Evolutionary conservation across 768 basidiomycete genomes (phyloP), one percentile per base, ranked within the genome.

Genomic region (Tricholoma flavovirens): DNA sequence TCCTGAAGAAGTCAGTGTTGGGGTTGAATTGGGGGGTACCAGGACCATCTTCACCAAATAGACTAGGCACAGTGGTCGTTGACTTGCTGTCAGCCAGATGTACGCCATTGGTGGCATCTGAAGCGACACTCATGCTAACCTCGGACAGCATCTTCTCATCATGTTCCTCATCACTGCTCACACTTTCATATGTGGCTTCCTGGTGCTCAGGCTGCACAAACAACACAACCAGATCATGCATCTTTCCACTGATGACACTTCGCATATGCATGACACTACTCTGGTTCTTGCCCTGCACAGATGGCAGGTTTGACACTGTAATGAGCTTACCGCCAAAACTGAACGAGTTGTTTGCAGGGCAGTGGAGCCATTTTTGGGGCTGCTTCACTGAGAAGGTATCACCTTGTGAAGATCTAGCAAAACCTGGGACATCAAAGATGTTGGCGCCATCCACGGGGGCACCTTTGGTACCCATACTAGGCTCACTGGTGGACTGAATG

Each of bases 331-430:
- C 96, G 4, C 94, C 92, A 62, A 94, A 98, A 0, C 95, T 95
- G 62, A 96, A 98, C 0, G 91, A 85, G 49, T 76, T 81, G 0
- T 87, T 86, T 0, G 81, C 77, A 0, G 96, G 92, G 17, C 95
- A 81, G 33, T 90, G 85, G 12, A 98, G 81, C 96, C 96, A 98
- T 64, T 93, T 95, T 1, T 96, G 96, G 15, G 93, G 89, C 64
- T 95, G 92, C 67, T 90, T 90, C 60, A 98, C 83, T 0, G 93
- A 91, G 15, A 96, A 76, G 0, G 86, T 89, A 2, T n/a, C n/a
- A n/a, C n/a, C n/a, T n/a, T n/a, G n/a, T n/a, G n/a, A n/a, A n/a
- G n/a, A n/a, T n/a, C n/a, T 67, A 73, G 59, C 74, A 77, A 82
- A n/a, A 53, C 77, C 76, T 22, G 81, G 80, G 3, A 78, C 75